Evolutionary conservation across 2,329 filamentous ascomycete species (phyloP), one percentile per base, ranked within the genome.

Genomic region (Tolypocladium inflatum): DNA sequence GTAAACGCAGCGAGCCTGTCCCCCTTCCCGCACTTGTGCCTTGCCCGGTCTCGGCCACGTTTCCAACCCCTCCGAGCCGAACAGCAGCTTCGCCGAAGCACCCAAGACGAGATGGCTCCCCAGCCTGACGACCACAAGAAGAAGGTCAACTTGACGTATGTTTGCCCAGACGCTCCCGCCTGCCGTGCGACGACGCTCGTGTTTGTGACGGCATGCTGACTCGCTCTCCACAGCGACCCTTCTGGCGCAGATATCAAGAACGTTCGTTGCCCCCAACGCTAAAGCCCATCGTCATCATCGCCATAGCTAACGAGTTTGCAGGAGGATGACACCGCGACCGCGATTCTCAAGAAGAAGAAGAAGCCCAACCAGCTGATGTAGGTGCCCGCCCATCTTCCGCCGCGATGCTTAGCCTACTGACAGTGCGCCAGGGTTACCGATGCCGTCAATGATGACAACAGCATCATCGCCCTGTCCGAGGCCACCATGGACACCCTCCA

Each of bases 321-420:
- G 87, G 87, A 91, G 69, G 90, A 97, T 74, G 94, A 96, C 72
- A 91, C 88, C 62, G 86, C 94, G 56, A 99, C 94, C 52, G 94
- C 94, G 66, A 99, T 99, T 68, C 85, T 99, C 70, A 97, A 97
- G 82, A 97, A 97, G 85, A 99, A 99, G 89, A 99, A 99, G 92
- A 99, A 99, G 90, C 92, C 92, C 68, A 99, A 99, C 79, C 95
- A 93, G 71, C 79, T 99, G 74, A 96, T 99, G 91, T 96, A 82
- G 74, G 87, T 75, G 50, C 37, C 56, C 41, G 17, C 30, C 17
- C 9, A 19, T 21, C n/a, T 17, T 15, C 17, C 37, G 17, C 4
- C 55, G n/a, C 56, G 26, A 23, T 4, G 38, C 51, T 35, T 17
- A 58, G 42, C 63, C 60, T 62, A 60, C 61, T 72, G 55, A 69